These are phyloP conservation scores for Patellaria atrata DNA, from an alignment of 495 filamentous ascomycete genomes.

Conservation along the genomic window DNA sequence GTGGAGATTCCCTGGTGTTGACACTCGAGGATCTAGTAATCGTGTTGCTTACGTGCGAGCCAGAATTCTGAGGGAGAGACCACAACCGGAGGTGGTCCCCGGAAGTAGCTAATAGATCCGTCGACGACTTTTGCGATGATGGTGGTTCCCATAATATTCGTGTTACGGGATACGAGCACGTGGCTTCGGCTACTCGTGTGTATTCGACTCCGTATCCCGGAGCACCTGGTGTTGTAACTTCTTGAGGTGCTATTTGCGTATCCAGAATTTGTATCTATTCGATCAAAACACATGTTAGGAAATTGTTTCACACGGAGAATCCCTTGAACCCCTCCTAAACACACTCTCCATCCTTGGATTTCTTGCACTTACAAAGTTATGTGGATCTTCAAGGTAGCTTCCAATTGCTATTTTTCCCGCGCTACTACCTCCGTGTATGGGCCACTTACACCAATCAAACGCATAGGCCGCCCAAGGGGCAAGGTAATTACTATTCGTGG, in stretches of 20 bases:
- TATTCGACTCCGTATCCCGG: slow-evolving; percentile 71
- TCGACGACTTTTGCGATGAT: slow-evolving; percentile 90
- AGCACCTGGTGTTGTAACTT: slow-evolving; percentile 55
- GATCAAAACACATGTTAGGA: too few species aligned
- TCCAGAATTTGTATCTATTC: slow-evolving; percentile 93
- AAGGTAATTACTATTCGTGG: slow-evolving; percentile 74
- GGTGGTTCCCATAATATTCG: slow-evolving; percentile 94
- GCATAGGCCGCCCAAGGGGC: slow-evolving; percentile 93
- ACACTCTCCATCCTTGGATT: too few species aligned
- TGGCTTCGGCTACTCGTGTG: slow-evolving; percentile 89
- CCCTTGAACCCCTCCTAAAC: too few species aligned
- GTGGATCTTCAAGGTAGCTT: slow-evolving; percentile 93
- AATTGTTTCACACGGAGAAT: too few species aligned
- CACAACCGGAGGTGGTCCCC: slow-evolving; percentile 92
- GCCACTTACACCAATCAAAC: slow-evolving; percentile 99
- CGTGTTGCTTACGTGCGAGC: slow-evolving; percentile 49
- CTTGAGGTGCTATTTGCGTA: slow-evolving; percentile 59
- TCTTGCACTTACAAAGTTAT: slow-evolving; percentile 67
- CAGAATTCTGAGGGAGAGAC: slow-evolving; percentile 57
- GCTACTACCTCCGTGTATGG: slow-evolving; percentile 47
- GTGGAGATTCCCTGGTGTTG: slow-evolving; percentile 41
- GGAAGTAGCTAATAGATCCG: slow-evolving; percentile 89
- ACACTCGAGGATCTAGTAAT: slow-evolving; percentile 56
- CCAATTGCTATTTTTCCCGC: slow-evolving; percentile 86
- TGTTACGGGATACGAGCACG: slow-evolving; percentile 94